Conservation (phyloP, 148 eudicot species). For the Persicaria tinctoria region DNA sequence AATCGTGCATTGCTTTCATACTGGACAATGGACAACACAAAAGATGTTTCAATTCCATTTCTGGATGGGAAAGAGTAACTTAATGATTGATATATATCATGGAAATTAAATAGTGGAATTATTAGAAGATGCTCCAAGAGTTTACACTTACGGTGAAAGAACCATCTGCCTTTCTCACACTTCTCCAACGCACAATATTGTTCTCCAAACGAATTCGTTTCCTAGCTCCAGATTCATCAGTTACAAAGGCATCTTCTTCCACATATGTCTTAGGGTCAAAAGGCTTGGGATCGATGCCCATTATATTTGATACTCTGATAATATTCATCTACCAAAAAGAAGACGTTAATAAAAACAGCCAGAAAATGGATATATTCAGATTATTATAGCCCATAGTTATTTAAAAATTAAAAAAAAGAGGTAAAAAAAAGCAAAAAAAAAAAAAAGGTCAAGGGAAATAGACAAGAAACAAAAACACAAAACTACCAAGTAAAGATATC, state of each 20-base stretch:
- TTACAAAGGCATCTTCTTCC: slow-evolving; percentile 80
- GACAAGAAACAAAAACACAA: too few relatives aligned
- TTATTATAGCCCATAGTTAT: neutral
- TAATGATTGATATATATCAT: neutral
- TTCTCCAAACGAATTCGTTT: slow-evolving; percentile 85
- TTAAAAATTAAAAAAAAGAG: too few relatives aligned
- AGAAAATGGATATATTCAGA: neutral
- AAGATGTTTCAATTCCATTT: neutral
- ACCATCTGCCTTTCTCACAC: slow-evolving; percentile 67
- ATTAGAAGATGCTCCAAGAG: neutral
- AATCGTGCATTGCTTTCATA: slow-evolving; percentile 96
- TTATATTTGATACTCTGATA: slow-evolving; percentile 93
- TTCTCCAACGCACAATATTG: slow-evolving; percentile 95
- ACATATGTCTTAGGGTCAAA: slow-evolving; percentile 89
- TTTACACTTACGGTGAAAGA: slow-evolving; percentile 58
- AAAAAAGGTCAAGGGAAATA: neutral
- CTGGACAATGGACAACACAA: slow-evolving; percentile 43
- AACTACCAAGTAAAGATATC: neutral
- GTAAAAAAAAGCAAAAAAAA: too few relatives aligned
- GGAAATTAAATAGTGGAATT: neutral
- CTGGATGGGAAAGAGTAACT: neutral
- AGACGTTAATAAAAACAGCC: neutral
- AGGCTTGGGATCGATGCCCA: slow-evolving; percentile 91
- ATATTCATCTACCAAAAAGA: slow-evolving; percentile 68
- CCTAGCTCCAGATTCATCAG: slow-evolving; percentile 92